These are phyloP conservation scores for Exophiala xenobiotica DNA, from an alignment of 2,329 filamentous ascomycete species.

Conservation along the genomic window DNA sequence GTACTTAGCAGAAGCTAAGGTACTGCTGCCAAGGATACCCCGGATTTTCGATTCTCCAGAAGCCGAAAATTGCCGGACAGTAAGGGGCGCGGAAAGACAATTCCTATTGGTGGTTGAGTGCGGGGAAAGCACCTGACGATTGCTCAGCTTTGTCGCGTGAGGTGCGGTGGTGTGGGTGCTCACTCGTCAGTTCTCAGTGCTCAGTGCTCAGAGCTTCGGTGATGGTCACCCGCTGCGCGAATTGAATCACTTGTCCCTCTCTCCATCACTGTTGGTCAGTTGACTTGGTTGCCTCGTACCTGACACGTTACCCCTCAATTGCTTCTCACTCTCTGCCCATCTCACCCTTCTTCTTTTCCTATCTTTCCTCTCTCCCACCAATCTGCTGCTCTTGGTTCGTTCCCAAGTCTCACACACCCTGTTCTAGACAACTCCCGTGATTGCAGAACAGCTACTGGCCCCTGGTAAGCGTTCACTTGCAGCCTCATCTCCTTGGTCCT, in stretches of 20 bases:
- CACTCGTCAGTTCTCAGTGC: not conserved
- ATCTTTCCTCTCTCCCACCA: slow-evolving; percentile 9
- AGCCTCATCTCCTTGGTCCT: not conserved
- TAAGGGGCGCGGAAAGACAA: not conserved
- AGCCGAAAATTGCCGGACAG: slow-evolving; percentile 3
- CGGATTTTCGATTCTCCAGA: slow-evolving; percentile 26
- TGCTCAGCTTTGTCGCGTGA: slow-evolving; percentile 25
- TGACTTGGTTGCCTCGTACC: slow-evolving; percentile 16
- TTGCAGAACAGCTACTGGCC: not conserved
- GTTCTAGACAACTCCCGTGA: not conserved
- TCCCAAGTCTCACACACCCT: not conserved
- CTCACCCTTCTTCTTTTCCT: slow-evolving; percentile 9
- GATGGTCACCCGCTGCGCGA: slow-evolving; percentile 1
- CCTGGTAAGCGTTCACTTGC: not conserved
- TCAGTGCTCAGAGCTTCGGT: not conserved
- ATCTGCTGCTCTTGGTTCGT: not conserved
- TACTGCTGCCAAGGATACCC: slow-evolving; percentile 12
- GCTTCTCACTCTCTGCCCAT: slow-evolving; percentile 6
- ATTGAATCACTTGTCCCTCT: not conserved
- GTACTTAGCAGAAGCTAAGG: too few species aligned
- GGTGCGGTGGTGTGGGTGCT: slow-evolving; percentile 1
- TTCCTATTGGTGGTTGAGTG: slow-evolving; percentile 9
- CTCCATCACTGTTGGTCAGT: too few species aligned
- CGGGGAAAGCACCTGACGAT: slow-evolving; percentile 13
- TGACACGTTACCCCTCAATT: slow-evolving; percentile 24